Evolutionary conservation across 2,329 filamentous ascomycete genomes (phyloP).

Genomic region (Xylaria sp.): DNA sequence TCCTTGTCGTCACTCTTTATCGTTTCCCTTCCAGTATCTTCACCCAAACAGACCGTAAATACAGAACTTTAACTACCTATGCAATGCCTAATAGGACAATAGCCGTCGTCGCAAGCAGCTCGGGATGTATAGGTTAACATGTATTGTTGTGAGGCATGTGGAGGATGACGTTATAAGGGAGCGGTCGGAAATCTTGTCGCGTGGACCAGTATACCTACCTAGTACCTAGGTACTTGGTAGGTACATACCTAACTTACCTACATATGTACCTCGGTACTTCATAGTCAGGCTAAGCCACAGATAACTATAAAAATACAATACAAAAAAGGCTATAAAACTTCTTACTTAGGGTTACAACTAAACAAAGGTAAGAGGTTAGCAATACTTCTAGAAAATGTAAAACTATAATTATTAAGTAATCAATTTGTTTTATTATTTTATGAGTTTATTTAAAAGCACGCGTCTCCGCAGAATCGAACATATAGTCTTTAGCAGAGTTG

Average conservation of each 20-base stretch:
- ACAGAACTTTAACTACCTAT: neutral
- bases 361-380: no score
- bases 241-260: no score
- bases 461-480: no score
- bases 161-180: constrained; percentile 31
- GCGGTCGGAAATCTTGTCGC: constrained; percentile 21
- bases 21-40: neutral
- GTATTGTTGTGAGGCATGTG: neutral
- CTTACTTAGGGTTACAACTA: neutral
- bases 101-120: neutral
- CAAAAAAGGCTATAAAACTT: no score
- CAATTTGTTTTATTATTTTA: no score
- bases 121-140: neutral
- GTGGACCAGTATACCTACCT: neutral
- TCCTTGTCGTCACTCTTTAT: neutral
- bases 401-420: no score
- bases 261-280: neutral
- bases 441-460: no score
- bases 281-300: neutral
- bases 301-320: no score
- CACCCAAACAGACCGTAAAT: neutral
- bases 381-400: no score
- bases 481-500: no score
- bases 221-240: neutral
- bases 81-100: constrained; percentile 2